Percentiles rank a stretch among this genome's conserved stretches.
Conservation (phyloP, 331 rosid species). For the Saraca asoca region DNA sequence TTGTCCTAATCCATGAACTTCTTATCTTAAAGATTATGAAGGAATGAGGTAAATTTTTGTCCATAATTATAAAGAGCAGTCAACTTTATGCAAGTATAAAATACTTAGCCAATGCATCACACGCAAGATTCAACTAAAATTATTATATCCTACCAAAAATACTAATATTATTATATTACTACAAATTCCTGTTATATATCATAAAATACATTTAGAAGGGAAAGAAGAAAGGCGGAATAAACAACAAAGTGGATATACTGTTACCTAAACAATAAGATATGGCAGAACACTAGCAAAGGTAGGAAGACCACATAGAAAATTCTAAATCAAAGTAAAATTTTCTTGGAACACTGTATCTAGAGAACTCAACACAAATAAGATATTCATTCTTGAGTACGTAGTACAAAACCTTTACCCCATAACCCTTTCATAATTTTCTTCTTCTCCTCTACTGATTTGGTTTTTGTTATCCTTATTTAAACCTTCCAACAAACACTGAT, state of each 20-base stretch:
- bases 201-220: neutral
- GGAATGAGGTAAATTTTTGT: no score
- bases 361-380: neutral
- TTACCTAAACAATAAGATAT: neutral
- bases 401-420: constrained; percentile 42
- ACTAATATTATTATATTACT: no score
- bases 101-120: no score
- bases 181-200: no score
- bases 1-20: no score
- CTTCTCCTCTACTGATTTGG: constrained; percentile 40
- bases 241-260: neutral
- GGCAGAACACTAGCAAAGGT: neutral
- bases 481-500: constrained; percentile 44
- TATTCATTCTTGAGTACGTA: constrained; percentile 19
- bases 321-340: neutral
- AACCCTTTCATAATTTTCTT: constrained; percentile 42
- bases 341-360: constrained; percentile 15
- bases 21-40: no score
- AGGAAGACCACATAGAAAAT: neutral
- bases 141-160: no score
- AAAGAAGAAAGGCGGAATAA: neutral
- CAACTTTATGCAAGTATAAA: no score
- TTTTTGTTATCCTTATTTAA: constrained; percentile 47
- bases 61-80: no score
- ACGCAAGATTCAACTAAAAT: no score